Percentiles rank a stretch among this genome's conserved stretches.
phyloP scores from a whole-genome alignment of 768 basidiomycete genomes.

The Boletus huronensis region DNA sequence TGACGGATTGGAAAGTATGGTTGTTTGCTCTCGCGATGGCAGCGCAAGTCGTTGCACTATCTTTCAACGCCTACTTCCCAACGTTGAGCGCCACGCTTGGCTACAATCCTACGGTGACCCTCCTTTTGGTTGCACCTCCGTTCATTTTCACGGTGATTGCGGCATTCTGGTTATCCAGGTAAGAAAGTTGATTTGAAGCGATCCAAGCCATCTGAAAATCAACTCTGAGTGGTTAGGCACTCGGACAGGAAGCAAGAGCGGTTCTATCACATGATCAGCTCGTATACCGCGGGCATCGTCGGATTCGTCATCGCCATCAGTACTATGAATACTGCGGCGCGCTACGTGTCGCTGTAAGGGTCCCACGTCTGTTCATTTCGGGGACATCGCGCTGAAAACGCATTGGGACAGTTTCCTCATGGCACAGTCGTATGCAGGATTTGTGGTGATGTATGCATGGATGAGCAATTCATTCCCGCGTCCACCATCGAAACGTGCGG shows the following conservation, averaged over 20 bases:
- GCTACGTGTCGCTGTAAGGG: constrained; percentile 62
- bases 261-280: constrained; percentile 60
- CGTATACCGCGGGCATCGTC: constrained; percentile 55
- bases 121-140: constrained; percentile 76
- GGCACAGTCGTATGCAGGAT: constrained; percentile 70
- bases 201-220: not conserved
- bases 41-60: constrained; percentile 44
- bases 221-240: constrained; percentile 39
- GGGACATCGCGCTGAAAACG: constrained; percentile 5
- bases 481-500: constrained; percentile 80
- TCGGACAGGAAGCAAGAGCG: constrained; percentile 71
- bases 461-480: constrained; percentile 61
- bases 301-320: constrained; percentile 66
- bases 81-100: constrained; percentile 73
- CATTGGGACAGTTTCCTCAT: constrained; percentile 57
- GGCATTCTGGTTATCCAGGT: constrained; percentile 54
- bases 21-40: constrained; percentile 57
- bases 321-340: constrained; percentile 59
- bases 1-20: constrained; percentile 81
- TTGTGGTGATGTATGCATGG: constrained; percentile 60
- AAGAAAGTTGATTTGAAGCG: not conserved
- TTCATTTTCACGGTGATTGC: constrained; percentile 58
- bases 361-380: constrained; percentile 2
- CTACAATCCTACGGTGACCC: constrained; percentile 55
- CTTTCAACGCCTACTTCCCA: constrained; percentile 83